Percentiles rank a stretch among this genome's conserved stretches.
phyloP scores from a whole-genome alignment of 2,329 filamentous ascomycete species.

The Rugonectria rugulosa region DNA sequence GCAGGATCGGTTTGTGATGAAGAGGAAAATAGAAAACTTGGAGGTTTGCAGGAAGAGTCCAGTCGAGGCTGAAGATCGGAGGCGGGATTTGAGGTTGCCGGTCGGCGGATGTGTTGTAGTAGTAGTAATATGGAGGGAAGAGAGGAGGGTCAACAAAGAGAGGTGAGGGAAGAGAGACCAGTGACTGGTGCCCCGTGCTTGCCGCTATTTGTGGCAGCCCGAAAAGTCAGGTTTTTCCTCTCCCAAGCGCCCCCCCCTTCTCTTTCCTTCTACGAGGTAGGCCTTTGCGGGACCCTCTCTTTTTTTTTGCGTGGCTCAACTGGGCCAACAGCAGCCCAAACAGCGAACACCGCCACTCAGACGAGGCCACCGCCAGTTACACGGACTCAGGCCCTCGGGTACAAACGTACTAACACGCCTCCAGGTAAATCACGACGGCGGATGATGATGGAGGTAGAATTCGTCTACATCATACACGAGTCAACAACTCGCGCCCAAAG shows the following conservation, averaged over 20 bases:
- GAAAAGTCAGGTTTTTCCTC: conserved; percentile 44
- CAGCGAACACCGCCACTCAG: conserved; percentile 40
- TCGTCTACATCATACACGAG: conserved; percentile 14
- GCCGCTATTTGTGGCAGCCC: conserved; percentile 31
- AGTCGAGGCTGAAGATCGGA: conserved; percentile 38
- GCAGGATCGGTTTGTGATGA: conserved; percentile 8
- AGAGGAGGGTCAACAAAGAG: conserved; percentile 40
- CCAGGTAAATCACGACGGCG: conserved; percentile 26
- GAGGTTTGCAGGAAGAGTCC: conserved; percentile 31
- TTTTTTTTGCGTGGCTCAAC: too few species aligned
- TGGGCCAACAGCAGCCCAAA: conserved; percentile 28
- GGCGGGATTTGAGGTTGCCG: conserved; percentile 39
- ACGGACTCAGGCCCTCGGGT: too few species aligned
- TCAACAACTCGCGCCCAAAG: conserved; percentile 2
- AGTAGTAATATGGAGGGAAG: conserved; percentile 32
- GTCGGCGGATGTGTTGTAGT: conserved; percentile 37
- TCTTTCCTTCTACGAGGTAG: too few species aligned
- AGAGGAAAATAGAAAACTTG: conserved; percentile 1
- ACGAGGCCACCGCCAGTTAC: background rate
- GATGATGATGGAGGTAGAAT: conserved; percentile 31
- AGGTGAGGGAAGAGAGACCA: conserved; percentile 36
- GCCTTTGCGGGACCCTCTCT: too few species aligned
- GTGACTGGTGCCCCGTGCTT: conserved; percentile 31
- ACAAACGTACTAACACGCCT: conserved; percentile 39
- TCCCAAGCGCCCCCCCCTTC: conserved; percentile 22